Base-by-base conservation (phyloP, 768 basidiomycete species). In the Russula sp. region DNA sequence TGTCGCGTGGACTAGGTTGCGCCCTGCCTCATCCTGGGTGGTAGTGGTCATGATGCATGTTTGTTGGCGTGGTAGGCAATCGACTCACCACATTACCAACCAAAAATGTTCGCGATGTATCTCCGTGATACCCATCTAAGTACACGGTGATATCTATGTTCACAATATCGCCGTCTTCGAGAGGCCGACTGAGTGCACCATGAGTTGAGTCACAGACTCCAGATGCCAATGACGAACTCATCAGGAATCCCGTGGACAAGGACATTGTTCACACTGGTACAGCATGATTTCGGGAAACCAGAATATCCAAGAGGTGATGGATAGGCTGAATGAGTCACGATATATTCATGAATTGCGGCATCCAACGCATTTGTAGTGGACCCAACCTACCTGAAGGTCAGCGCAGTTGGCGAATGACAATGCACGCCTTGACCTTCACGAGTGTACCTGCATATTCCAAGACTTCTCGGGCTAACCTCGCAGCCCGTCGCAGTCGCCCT, bases 161-260 rank as follows among this genome's bases (percentile, higher is more conserved):
- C 67, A 97, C 77, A 49, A 97, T 88, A 64, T 97, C 94, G 0
- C 87, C 88, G 49, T 90, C 78, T 70, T 88, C 81, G 3, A 97
- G 79, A 0, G 83, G 84, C 39, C 93, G 90, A 60, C 93, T 94
- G 54, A 41, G n/a, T 11, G 56, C 13, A 46, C 16, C 42, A 14
- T 56, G 60, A 59, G 55, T n/a, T 22, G 34, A 36, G 29, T 29
- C 22, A 36, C 46, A n/a, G 45, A 11, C n/a, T 56, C 9, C 35
- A 51, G 25, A 35, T 43, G 53, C 29, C 49, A n/a, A 22, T 20
- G 47, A 72, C 82, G 66, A 65, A 93, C 92, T 90, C 82, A 75
- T 96, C 92, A 34, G 94, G 94, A 59, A 97, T 93, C 0, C 93
- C 94, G 70, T 97, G 93, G 10, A 80, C 81, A 50, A 93, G 79